Percentiles rank a stretch among this genome's conserved stretches.
Evolutionary conservation across 805 yeast genomes (phyloP).

Genomic region (Wickerhamomyces pijperi): DNA sequence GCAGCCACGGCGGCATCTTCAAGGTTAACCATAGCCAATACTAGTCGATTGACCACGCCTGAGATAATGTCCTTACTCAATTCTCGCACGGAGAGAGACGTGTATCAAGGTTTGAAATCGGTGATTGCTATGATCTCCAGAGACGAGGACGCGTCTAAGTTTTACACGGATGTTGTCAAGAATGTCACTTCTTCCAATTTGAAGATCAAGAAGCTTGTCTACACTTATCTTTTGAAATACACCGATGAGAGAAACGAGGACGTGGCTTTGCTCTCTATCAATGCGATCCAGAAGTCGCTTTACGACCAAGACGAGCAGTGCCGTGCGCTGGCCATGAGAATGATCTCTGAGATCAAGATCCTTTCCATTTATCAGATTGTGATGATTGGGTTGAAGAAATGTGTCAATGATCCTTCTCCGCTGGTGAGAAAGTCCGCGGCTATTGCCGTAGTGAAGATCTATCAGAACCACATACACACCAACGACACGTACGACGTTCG

Average conservation of each 20-base stretch:
- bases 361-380: constrained; percentile 75
- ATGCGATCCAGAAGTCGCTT: constrained; percentile 80
- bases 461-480: constrained; percentile 29
- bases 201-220: constrained; percentile 65
- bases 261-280: constrained; percentile 79
- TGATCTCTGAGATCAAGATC: constrained; percentile 74
- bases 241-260: constrained; percentile 78
- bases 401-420: constrained; percentile 61
- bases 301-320: constrained; percentile 57
- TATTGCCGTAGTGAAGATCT: constrained; percentile 55
- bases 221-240: constrained; percentile 60
- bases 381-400: constrained; percentile 57
- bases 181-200: constrained; percentile 61
- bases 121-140: constrained; percentile 35
- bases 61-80: constrained; percentile 58
- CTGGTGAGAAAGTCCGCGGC: constrained; percentile 74
- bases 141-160: constrained; percentile 25
- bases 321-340: constrained; percentile 65
- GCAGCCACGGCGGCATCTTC: constrained; percentile 76
- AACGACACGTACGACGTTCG: constrained; percentile 21
- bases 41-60: constrained; percentile 42
- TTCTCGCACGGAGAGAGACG: constrained; percentile 59
- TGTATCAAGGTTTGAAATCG: constrained; percentile 47
- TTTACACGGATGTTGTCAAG: constrained; percentile 82
- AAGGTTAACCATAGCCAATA: constrained; percentile 45